Conservation (phyloP, 2,329 filamentous ascomycete genomes). For the Podosphaera fusca region DNA sequence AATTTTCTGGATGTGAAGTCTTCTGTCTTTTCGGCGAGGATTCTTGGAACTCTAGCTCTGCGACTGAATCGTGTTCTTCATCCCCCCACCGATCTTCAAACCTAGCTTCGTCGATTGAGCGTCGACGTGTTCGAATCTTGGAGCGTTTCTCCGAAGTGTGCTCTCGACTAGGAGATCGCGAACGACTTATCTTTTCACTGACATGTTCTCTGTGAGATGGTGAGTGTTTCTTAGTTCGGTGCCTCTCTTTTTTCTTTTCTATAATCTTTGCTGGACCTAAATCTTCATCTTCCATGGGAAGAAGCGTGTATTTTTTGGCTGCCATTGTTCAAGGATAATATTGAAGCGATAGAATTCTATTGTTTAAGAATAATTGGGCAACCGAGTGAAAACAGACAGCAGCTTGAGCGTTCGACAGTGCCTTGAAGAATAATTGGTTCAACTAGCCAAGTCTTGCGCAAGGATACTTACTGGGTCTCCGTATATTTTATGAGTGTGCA, state of each 20-base stretch:
- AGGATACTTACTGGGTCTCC: too few relatives aligned
- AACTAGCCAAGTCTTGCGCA: too few relatives aligned
- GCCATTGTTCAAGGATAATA: constrained; percentile 11
- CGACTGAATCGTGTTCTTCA: constrained; percentile 35
- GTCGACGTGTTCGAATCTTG: constrained; percentile 25
- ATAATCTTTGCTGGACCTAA: constrained; percentile 29
- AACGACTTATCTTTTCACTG: constrained; percentile 12
- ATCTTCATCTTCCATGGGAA: constrained; percentile 43
- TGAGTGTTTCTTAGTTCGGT: constrained; percentile 15
- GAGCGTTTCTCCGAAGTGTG: constrained; percentile 20
- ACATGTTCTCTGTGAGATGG: neutral
- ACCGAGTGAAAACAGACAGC: too few relatives aligned
- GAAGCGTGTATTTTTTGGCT: constrained; percentile 39
- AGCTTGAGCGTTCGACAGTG: too few relatives aligned
- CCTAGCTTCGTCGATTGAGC: constrained; percentile 30
- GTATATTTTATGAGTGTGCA: too few relatives aligned
- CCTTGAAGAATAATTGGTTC: too few relatives aligned
- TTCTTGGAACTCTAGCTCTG: constrained; percentile 37
- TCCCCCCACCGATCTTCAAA: constrained; percentile 68
- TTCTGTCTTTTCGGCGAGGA: constrained; percentile 50
- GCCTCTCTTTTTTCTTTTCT: constrained; percentile 23
- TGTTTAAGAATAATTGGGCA: too few relatives aligned
- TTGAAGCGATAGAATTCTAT: too few relatives aligned
- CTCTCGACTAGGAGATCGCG: constrained; percentile 18
- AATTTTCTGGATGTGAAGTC: constrained; percentile 30